phyloP scores from a whole-genome alignment of 768 basidiomycete genomes.

The Auriculariales sp. region DNA sequence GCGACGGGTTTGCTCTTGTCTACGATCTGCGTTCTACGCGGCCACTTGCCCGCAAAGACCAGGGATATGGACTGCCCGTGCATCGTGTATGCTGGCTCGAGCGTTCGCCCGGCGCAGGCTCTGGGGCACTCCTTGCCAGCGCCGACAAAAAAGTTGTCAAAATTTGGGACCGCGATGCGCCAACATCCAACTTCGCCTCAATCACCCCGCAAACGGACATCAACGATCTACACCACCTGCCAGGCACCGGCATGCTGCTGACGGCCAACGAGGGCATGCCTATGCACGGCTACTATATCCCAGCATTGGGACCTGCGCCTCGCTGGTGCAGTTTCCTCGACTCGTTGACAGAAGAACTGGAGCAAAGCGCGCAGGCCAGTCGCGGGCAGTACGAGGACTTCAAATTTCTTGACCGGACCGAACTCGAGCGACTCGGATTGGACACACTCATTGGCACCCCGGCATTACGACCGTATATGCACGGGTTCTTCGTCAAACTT shows the following conservation, averaged over 20 bases:
- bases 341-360: slow-evolving; percentile 97
- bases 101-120: slow-evolving; percentile 69
- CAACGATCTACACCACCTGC: slow-evolving; percentile 82
- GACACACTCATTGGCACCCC: slow-evolving; percentile 91
- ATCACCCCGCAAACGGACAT: slow-evolving; percentile 84
- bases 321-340: slow-evolving; percentile 97
- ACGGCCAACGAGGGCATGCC: slow-evolving; percentile 94
- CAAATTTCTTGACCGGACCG: slow-evolving; percentile 86
- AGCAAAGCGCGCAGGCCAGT: slow-evolving; percentile 37
- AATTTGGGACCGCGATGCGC: slow-evolving; percentile 85
- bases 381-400: slow-evolving; percentile 85
- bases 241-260: slow-evolving; percentile 78
- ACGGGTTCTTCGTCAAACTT: slow-evolving; percentile 94
- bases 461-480: slow-evolving; percentile 98
- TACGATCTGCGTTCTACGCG: slow-evolving; percentile 83
- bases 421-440: slow-evolving; percentile 81
- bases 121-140: slow-evolving; percentile 50
- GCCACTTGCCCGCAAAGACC: slow-evolving; percentile 84
- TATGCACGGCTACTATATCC: slow-evolving; percentile 89
- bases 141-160: slow-evolving; percentile 96
- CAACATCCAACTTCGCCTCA: slow-evolving; percentile 76
- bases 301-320: slow-evolving; percentile 91
- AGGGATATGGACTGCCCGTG: slow-evolving; percentile 88
- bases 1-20: slow-evolving; percentile 83
- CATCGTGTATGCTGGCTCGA: slow-evolving; percentile 82